Evolutionary conservation across 2,329 filamentous ascomycete genomes (phyloP).

Genomic region (Calonectria pseudoturangicola): DNA sequence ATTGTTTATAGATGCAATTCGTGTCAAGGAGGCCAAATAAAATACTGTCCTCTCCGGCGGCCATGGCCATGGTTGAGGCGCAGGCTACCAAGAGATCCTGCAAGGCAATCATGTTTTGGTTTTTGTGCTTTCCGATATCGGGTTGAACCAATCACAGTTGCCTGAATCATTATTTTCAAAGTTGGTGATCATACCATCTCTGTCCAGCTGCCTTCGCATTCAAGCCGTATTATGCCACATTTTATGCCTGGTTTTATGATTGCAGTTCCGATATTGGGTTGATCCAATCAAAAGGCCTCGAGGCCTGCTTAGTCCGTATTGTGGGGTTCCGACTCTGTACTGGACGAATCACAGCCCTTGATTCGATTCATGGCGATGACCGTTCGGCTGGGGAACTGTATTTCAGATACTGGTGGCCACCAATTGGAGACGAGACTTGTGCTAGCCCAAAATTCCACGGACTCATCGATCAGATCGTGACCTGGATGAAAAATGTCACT

Average conservation of each 20-base stretch:
- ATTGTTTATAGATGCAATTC: too few relatives aligned
- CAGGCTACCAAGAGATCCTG: too few relatives aligned
- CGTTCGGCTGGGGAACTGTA: not conserved
- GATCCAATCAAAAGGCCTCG: not conserved
- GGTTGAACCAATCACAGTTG: not conserved
- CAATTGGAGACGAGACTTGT: not conserved
- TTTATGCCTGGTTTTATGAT: not conserved
- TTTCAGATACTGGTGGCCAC: conserved; percentile 1
- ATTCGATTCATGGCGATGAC: too few relatives aligned
- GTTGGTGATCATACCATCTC: too few relatives aligned
- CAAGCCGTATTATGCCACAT: not conserved
- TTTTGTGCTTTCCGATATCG: not conserved
- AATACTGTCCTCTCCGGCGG: too few relatives aligned
- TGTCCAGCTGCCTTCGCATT: too few relatives aligned
- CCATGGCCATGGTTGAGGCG: too few relatives aligned
- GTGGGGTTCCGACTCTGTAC: not conserved
- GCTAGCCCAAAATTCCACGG: not conserved
- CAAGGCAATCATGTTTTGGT: not conserved
- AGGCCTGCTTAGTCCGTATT: not conserved
- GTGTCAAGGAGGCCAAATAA: too few relatives aligned
- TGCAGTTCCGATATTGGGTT: not conserved
- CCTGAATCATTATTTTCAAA: not conserved
- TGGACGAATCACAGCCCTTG: not conserved
- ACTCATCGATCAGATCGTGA: not conserved
- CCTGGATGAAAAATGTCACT: not conserved